Percentiles rank a stretch among this genome's conserved stretches.
phyloP scores from a whole-genome alignment of 225 moss, liverwort and hornwort species.

The Sphagnum contortum region DNA sequence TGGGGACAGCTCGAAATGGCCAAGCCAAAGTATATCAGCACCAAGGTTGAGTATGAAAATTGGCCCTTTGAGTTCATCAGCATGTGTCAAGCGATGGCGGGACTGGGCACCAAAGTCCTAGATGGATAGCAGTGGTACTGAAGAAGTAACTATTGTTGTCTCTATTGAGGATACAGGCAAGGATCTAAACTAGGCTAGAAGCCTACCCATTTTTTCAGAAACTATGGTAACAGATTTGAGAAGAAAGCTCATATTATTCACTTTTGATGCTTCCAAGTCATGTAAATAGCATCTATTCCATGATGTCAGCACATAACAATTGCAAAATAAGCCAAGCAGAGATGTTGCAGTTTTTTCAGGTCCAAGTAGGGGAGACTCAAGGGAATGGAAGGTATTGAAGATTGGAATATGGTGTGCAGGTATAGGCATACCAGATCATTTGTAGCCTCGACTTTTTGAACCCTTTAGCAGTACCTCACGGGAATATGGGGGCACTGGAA shows the following conservation, averaged over 20 bases:
- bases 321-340: no score
- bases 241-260: no score
- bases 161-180: constrained; percentile 48
- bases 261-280: no score
- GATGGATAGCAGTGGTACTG: background rate
- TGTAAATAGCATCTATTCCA: no score
- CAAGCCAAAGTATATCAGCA: constrained; percentile 2
- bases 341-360: background rate
- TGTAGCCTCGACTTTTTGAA: constrained; percentile 75
- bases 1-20: background rate
- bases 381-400: no score
- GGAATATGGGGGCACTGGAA: constrained; percentile 90
- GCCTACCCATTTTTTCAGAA: no score
- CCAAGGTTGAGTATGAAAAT: constrained; percentile 48
- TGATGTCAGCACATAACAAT: no score
- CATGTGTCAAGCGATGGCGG: constrained; percentile 25
- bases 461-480: constrained; percentile 89
- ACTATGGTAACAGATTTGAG: no score
- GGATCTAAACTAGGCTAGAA: background rate
- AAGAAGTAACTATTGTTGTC: constrained; percentile 20
- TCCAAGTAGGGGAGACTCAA: background rate
- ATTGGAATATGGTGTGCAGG: constrained; percentile 13
- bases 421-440: constrained; percentile 67
- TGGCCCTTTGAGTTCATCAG: constrained; percentile 13
- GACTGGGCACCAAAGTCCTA: constrained; percentile 17